A percentile compares a stretch with the other conserved stretches of the same genome.
Evolutionary conservation across 2,329 filamentous ascomycete species (phyloP).

Genomic region (Epichloe glyceriae): DNA sequence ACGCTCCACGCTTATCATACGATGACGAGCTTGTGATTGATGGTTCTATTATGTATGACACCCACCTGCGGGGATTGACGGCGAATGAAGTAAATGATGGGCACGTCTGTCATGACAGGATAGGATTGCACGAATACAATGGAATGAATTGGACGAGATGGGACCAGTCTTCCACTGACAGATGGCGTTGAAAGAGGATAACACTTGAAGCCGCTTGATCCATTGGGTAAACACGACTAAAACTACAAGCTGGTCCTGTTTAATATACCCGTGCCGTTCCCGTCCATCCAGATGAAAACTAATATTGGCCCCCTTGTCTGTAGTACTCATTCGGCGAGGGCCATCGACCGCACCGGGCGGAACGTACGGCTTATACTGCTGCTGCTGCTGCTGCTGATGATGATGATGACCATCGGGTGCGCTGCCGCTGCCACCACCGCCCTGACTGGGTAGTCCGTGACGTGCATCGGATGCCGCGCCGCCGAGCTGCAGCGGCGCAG

Average conservation of each 20-base stretch:
- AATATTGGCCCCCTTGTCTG: constrained; percentile 21
- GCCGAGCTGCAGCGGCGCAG: constrained; percentile 31
- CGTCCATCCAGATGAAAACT: no score
- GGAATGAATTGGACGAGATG: no score
- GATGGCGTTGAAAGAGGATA: no score
- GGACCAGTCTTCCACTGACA: no score
- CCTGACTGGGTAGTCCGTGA: constrained; percentile 37
- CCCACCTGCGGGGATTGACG: not conserved
- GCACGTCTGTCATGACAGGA: no score
- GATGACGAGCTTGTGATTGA: not conserved
- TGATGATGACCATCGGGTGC: not conserved
- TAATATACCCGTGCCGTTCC: no score
- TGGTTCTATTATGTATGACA: not conserved
- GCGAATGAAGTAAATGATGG: no score
- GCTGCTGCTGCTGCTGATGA: constrained; percentile 28
- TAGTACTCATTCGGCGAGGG: constrained; percentile 43
- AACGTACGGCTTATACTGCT: constrained; percentile 49
- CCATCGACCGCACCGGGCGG: constrained; percentile 36
- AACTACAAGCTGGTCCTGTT: no score
- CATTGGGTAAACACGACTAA: no score
- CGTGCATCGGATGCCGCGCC: constrained; percentile 35
- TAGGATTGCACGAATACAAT: no score
- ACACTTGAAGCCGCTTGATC: no score
- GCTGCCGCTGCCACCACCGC: not conserved
- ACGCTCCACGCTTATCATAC: not conserved